Conservation (phyloP, 441 rosid species). For the Breynia disticha region DNA sequence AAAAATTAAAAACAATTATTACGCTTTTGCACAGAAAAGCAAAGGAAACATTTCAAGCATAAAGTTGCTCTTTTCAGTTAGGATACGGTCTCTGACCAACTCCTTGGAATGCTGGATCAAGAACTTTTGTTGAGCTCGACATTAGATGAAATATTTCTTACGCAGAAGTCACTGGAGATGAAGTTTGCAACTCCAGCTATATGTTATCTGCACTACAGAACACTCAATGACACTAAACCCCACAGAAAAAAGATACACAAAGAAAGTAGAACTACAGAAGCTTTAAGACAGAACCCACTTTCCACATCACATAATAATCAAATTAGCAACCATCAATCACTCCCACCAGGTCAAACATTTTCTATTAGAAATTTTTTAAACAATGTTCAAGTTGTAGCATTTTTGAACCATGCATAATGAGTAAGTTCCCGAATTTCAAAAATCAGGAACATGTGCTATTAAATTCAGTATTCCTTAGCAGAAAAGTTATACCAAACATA, state of each 20-base stretch:
- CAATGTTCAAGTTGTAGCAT: too few species aligned
- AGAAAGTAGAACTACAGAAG: neutral
- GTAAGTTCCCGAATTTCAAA: too few species aligned
- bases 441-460: too few species aligned
- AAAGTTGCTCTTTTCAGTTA: slow-evolving; percentile 13
- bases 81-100: slow-evolving; percentile 95
- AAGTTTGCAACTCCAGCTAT: slow-evolving; percentile 10
- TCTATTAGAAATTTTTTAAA: neutral
- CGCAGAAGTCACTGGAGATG: slow-evolving; percentile 11
- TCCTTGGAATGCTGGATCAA: slow-evolving; percentile 97
- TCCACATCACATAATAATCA: neutral
- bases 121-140: slow-evolving; percentile 68
- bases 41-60: slow-evolving; percentile 5
- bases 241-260: neutral
- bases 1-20: slow-evolving; percentile 1
- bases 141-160: slow-evolving; percentile 20
- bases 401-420: too few species aligned
- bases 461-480: too few species aligned
- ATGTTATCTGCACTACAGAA: neutral
- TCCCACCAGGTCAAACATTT: neutral
- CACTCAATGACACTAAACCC: neutral
- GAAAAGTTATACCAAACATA: too few species aligned
- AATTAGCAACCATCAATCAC: neutral
- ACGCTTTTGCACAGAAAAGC: neutral
- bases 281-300: neutral